Evolutionary conservation across 2,329 filamentous ascomycete genomes (phyloP).

Genomic region (Geosmithia morbida): DNA sequence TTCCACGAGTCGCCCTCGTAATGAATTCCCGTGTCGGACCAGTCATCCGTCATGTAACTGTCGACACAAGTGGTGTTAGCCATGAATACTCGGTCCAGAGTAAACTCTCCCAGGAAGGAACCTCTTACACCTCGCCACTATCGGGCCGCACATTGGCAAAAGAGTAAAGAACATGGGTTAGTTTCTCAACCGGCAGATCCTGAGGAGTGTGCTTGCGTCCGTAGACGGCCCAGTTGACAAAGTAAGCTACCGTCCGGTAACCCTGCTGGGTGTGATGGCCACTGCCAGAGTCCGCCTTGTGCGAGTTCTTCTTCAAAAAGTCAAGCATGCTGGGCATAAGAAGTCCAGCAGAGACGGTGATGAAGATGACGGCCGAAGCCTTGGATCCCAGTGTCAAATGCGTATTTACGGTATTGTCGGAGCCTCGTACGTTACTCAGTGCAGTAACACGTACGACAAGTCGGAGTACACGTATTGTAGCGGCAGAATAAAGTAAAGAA

Average conservation of each 20-base stretch:
- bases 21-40: constrained; percentile 61
- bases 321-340: background rate
- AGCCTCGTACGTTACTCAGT: background rate
- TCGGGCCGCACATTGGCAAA: constrained; percentile 79
- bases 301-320: background rate
- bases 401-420: background rate
- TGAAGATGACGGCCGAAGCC: background rate
- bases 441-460: too few species aligned
- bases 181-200: constrained; percentile 62
- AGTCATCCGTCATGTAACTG: constrained; percentile 41
- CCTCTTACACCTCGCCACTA: constrained; percentile 57
- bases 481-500: background rate
- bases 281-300: background rate
- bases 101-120: background rate
- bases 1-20: constrained; percentile 57
- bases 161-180: constrained; percentile 81
- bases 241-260: constrained; percentile 58
- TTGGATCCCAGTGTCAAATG: background rate
- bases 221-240: constrained; percentile 78
- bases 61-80: constrained; percentile 1
- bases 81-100: background rate
- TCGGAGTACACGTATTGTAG: background rate
- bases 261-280: constrained; percentile 14
- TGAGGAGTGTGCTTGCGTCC: constrained; percentile 74
- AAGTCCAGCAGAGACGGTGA: background rate